Percentiles rank a stretch among this genome's conserved stretches.
Evolutionary conservation across 106 monocot species (phyloP).

Genomic region (Platanthera zijinensis): DNA sequence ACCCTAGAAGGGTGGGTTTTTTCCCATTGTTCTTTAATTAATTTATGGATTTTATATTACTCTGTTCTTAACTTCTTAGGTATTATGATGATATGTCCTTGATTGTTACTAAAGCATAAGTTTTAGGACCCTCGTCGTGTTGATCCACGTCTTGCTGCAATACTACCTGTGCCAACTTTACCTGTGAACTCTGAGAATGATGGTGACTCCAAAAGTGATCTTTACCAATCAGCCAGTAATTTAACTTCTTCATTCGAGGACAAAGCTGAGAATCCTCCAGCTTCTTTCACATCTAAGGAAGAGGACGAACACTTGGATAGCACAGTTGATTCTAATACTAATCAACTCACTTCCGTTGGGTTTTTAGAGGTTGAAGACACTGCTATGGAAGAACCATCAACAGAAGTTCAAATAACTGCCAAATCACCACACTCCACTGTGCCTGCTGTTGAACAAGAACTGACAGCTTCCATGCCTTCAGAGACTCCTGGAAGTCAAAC

Average conservation of each 20-base stretch:
- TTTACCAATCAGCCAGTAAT: constrained; percentile 17
- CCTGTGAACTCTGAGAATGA: constrained; percentile 24
- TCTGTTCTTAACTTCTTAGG: neutral
- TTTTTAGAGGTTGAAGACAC: constrained; percentile 15
- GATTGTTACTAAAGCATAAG: constrained; percentile 17
- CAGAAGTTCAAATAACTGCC: constrained; percentile 24
- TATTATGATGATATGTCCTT: neutral
- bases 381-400: constrained; percentile 19
- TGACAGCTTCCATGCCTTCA: constrained; percentile 27
- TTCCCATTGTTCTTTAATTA: neutral
- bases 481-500: constrained; percentile 31
- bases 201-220: constrained; percentile 22
- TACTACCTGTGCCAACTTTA: constrained; percentile 11
- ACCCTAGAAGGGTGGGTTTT: constrained; percentile 81
- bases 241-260: constrained; percentile 10
- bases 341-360: constrained; percentile 17
- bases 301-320: constrained; percentile 21
- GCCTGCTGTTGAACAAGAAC: constrained; percentile 23
- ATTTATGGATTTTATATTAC: neutral
- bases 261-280: constrained; percentile 23
- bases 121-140: constrained; percentile 90
- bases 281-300: constrained; percentile 18
- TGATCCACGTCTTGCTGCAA: constrained; percentile 65
- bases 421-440: constrained; percentile 26
- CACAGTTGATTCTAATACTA: constrained; percentile 10